Base-by-base conservation (phyloP, 2,329 filamentous ascomycete genomes). In the Penicillium sp. region DNA sequence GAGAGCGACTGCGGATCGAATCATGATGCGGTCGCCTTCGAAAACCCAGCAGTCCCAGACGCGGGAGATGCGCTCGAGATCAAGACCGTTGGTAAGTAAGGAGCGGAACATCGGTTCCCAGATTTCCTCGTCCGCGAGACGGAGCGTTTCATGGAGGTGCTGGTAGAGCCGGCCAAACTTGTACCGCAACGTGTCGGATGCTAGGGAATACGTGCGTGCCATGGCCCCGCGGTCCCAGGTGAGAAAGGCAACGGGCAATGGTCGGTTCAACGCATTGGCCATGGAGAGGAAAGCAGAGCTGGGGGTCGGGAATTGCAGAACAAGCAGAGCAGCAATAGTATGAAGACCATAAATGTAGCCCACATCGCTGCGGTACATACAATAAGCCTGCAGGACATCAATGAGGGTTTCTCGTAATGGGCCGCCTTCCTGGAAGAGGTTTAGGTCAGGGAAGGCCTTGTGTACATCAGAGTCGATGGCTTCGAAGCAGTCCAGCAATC, bases 21-120 rank as follows among this genome's bases (percentile, higher is more conserved):
- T 70, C 48, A 74, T 63, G 36, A 72, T 68, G 18, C 70, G 67
- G 50, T 84, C 80, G 24, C 78, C 78, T 60, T 84, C 80, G 46
- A 84, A 79, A 1, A 77, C 74, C 64, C 77, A 81, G 42, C 81
- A 75, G 57, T 84, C 80, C 78, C 79, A 82, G 16, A 83, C 68
- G 3, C 80, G 69, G 39, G 74, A 75, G 9, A 77, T 70, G 27
- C 75, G 70, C 47, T 80, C 78, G 8, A 80, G 62, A 34, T 74
- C 71, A 1, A 80, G 68, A 1, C 75, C 71, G 42, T 75, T 74
- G 13, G 70, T 71, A 54, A 80, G 76, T 13, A 81, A 64, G 4
- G 70, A 75, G 44, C 72, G 71, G 59, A 81, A 76, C 63, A 80
- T 76, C 4, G 75, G 73, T 36, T 76, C 73, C 53, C 80, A 73